phyloP scores from a whole-genome alignment of 2,329 filamentous ascomycete species.

The Dothideomycetes sp. region DNA sequence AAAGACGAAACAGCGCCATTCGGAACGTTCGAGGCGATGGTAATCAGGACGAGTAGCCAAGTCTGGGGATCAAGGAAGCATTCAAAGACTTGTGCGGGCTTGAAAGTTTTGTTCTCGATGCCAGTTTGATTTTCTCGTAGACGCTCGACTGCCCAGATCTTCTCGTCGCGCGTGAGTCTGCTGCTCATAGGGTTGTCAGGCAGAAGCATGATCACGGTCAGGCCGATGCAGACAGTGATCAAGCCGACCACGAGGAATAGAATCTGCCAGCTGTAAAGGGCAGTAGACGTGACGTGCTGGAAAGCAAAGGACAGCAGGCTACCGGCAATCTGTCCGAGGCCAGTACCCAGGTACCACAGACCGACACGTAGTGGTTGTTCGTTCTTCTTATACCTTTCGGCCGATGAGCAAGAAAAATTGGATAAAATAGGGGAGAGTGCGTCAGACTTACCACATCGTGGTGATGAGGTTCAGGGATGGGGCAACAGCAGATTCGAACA shows the following conservation, averaged over 20 bases:
- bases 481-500: constrained; percentile 43
- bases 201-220: constrained; percentile 18
- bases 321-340: constrained; percentile 45
- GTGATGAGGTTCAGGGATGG: constrained; percentile 46
- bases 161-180: constrained; percentile 18
- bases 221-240: constrained; percentile 28
- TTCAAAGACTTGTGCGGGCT: constrained; percentile 34
- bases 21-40: constrained; percentile 22
- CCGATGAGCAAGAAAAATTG: too few relatives aligned
- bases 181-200: constrained; percentile 20
- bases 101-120: constrained; percentile 41
- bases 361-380: constrained; percentile 53
- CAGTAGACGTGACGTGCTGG: constrained; percentile 28
- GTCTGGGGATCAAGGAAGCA: constrained; percentile 34
- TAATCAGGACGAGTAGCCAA: constrained; percentile 28
- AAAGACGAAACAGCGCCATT: constrained; percentile 32
- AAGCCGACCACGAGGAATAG: constrained; percentile 37
- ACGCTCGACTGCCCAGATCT: constrained; percentile 25
- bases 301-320: constrained; percentile 46
- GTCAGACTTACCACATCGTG: constrained; percentile 42
- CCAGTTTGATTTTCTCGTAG: constrained; percentile 38
- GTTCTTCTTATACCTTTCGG: constrained; percentile 17
- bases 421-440: constrained; percentile 4
- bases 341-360: constrained; percentile 56
- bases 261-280: constrained; percentile 41